Conservation (phyloP, 495 filamentous ascomycete species). For the Talaromyces liani region DNA sequence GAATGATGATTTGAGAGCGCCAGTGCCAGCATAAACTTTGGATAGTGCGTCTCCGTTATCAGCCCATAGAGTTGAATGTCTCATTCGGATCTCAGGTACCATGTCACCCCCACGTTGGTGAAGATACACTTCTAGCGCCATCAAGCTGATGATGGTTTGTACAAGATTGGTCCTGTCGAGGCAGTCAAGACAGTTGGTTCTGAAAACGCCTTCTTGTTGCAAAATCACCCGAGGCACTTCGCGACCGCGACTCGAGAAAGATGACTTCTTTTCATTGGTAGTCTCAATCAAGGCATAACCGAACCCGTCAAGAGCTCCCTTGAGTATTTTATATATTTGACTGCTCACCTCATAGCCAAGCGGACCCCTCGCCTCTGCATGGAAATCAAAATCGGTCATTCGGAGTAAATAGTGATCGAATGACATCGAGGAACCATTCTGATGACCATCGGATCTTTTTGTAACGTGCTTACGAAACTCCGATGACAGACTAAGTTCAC, state of each 20-base stretch:
- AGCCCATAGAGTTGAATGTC: conserved; percentile 92
- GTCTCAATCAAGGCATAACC: conserved; percentile 80
- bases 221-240: conserved; percentile 51
- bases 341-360: conserved; percentile 82
- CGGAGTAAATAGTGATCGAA: conserved; percentile 63
- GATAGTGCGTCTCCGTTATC: conserved; percentile 95
- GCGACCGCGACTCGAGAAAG: conserved; percentile 16
- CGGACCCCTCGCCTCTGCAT: conserved; percentile 84
- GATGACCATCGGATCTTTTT: conserved; percentile 55
- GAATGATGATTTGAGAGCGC: conserved; percentile 90
- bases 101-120: conserved; percentile 57
- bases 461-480: conserved; percentile 71
- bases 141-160: conserved; percentile 86
- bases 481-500: conserved; percentile 72
- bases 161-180: conserved; percentile 94
- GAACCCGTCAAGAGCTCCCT: conserved; percentile 73
- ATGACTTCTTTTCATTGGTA: conserved; percentile 6
- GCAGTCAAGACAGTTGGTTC: conserved; percentile 95
- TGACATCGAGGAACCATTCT: conserved; percentile 22
- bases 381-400: conserved; percentile 87
- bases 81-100: conserved; percentile 74
- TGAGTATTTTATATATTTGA: conserved; percentile 66
- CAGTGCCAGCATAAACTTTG: conserved; percentile 93
- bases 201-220: conserved; percentile 89
- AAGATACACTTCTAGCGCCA: conserved; percentile 80